A percentile compares a stretch with the other conserved stretches of the same genome.
phyloP scores from a whole-genome alignment of 306 rosid species.

The Prunus davidiana region DNA sequence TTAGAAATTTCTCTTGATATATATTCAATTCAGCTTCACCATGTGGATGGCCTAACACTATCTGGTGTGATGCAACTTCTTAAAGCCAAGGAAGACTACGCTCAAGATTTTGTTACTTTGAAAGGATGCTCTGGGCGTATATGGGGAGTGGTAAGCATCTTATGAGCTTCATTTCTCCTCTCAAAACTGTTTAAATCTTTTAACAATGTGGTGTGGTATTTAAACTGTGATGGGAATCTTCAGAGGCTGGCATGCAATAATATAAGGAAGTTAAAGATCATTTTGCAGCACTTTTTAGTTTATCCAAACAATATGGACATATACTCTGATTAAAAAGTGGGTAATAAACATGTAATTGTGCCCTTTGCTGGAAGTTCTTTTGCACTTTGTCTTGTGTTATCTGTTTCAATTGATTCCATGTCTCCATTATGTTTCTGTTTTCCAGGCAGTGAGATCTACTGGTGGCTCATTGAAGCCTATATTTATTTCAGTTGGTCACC shows the following conservation, averaged over 20 bases:
- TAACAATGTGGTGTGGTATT: neutral
- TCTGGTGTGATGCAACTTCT: constrained; percentile 66
- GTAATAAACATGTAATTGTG: neutral
- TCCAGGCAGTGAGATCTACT: constrained; percentile 72
- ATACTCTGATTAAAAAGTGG: neutral
- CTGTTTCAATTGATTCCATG: neutral
- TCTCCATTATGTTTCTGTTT: neutral
- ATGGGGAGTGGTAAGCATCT: constrained; percentile 82
- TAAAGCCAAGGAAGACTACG: constrained; percentile 43
- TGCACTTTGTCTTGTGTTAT: neutral
- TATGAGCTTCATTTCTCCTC: constrained; percentile 5
- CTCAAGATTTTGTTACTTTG: constrained; percentile 50
- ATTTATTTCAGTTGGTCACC: constrained; percentile 78
- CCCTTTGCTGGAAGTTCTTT: neutral
- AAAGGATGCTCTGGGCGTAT: constrained; percentile 60
- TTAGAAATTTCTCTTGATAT: neutral
- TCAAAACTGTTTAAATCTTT: neutral
- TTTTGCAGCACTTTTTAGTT: neutral
- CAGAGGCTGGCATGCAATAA: neutral
- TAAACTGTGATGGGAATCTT: neutral
- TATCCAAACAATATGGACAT: neutral
- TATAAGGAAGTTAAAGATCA: neutral
- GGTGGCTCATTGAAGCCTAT: constrained; percentile 65
- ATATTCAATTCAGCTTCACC: constrained; percentile 65
- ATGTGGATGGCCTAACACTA: constrained; percentile 78